Base-by-base conservation (phyloP, 2,329 filamentous ascomycete genomes). In the Apiospora sp. region DNA sequence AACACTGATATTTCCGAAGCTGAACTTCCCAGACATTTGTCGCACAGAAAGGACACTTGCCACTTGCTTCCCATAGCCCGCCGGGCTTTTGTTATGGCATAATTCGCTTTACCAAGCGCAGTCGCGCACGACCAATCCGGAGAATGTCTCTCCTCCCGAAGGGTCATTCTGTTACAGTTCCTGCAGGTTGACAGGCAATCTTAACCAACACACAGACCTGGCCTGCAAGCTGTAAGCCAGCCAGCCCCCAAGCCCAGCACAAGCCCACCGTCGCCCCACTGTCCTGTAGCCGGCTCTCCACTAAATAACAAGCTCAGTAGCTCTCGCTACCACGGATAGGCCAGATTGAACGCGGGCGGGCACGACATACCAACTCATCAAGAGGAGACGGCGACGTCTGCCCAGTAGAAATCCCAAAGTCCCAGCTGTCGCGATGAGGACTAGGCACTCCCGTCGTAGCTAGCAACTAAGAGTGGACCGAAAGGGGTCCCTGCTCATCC, bases 121-220 rank as follows among this genome's bases (percentile, higher is more conserved):
- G 67, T 12, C 43, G 43, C 24, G 67, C 67, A 68, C 43, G 43
- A 41, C 58, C 58, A 64, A 64, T 37, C 58, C 58, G 19, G 34
- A 64, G 58, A 64, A 64, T 41, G 58, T 41, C 22, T 64, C 58
- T n/a, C 30, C 46, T 71, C n/a, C 27, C 61, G 37, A 48, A 68
- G 43, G 67, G 24, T 51, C 58, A 49, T 41, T 51, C 30, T 64
- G 58, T 64, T 64, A 64, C 58, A 64, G 51, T 67, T 71, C 73
- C 73, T 74, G 75, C 74, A 75, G 67, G 43, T 68, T 72, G 74
- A 72, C 72, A 76, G 71, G 75, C 73, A 75, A 75, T 76, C 72
- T 77, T 73, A 75, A 70, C 75, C 76, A 75, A 75, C 76, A 76
- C 75, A 76, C 75, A 74, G 76, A 76, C 75, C 48, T 48, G 24